A percentile compares a stretch with the other conserved stretches of the same genome.
Evolutionary conservation across 768 basidiomycete genomes (phyloP).

Genomic region (Lentinula lateritia): DNA sequence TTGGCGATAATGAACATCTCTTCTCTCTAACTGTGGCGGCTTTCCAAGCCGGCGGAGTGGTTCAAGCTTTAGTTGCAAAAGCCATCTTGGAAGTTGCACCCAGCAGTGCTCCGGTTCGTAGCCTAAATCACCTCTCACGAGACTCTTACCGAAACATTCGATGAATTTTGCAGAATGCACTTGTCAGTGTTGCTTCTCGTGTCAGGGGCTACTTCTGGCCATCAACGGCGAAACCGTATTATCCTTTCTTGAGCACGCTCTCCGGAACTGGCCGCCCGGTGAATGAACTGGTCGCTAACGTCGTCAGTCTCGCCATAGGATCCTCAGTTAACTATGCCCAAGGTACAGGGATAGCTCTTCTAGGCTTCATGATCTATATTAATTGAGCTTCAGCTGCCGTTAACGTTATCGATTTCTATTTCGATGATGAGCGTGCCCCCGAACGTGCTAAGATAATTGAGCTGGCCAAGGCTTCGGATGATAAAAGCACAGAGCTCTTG

Average conservation of each 20-base stretch:
- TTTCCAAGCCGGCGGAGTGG: conserved; percentile 12
- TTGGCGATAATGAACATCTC: conserved; percentile 14
- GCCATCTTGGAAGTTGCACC: conserved; percentile 18
- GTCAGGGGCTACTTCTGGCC: conserved; percentile 23
- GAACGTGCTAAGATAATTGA: conserved; percentile 34
- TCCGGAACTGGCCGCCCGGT: conserved; percentile 28
- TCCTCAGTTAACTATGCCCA: conserved; percentile 44
- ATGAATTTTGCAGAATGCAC: conserved; percentile 18
- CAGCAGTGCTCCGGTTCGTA: conserved; percentile 19
- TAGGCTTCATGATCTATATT: background rate
- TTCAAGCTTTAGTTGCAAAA: conserved; percentile 15
- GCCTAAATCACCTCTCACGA: background rate
- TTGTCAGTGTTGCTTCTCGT: conserved; percentile 20
- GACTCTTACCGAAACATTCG: background rate
- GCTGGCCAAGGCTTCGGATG: conserved; percentile 26
- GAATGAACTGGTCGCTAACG: conserved; percentile 37
- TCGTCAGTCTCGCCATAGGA: conserved; percentile 42
- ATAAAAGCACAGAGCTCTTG: conserved; percentile 27
- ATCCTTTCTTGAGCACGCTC: conserved; percentile 33
- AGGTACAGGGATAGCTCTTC: conserved; percentile 16
- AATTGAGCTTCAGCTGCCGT: conserved; percentile 26
- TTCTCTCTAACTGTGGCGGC: conserved; percentile 11
- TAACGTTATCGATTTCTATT: conserved; percentile 48
- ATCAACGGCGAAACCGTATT: conserved; percentile 26
- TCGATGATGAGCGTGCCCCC: conserved; percentile 32